Evolutionary conservation across 768 basidiomycete species (phyloP), one percentile per base, ranked within the genome.

Genomic region (Baorangia bicolor): DNA sequence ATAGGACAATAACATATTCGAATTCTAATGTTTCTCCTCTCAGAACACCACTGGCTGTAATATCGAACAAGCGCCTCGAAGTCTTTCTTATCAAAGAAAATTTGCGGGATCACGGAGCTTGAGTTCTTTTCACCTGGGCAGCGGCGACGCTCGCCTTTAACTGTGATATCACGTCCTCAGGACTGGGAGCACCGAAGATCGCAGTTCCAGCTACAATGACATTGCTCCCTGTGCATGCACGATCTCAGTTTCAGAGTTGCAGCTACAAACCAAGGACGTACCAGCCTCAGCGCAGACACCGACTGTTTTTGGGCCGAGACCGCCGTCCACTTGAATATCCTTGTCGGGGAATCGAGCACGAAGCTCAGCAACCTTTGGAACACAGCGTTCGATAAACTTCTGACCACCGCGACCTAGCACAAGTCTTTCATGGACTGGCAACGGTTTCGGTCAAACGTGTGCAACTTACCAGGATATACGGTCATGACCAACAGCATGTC

Each of bases 401-500:
- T 99, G 97, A 4, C 97, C 97, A 30, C 97, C 97, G 7, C 85
- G 85, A 37, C 96, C 90, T 91, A 62, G 50, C 8, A 27, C 51
- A 18, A 45, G 37, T 30, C 46, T 43, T 31, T 47, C 43, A 46
- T 37, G 25, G 23, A 38, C 42, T n/a, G 58, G 18, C 33, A 20
- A 45, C 25, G 39, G 34, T 38, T 25, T 28, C 23, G 33, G 27
- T 41, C 6, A 20, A 18, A 30, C 42, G 41, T 16, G 30, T 25
- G 14, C n/a, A 28, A 50, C 66, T 46, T 60, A 88, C 90, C 96
- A 42, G 95, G 96, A 67, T 92, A 88, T 25, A 99, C 95, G 10
- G 96, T 98, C 96, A 98, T 98, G 64, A 98, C 95, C 58, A 98
- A 85, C 33, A 98, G 81, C 91, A 98, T 92, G 70, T 98, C 95